phyloP scores from a whole-genome alignment of 345 rosid genomes.

The Cochlearia excelsa region DNA sequence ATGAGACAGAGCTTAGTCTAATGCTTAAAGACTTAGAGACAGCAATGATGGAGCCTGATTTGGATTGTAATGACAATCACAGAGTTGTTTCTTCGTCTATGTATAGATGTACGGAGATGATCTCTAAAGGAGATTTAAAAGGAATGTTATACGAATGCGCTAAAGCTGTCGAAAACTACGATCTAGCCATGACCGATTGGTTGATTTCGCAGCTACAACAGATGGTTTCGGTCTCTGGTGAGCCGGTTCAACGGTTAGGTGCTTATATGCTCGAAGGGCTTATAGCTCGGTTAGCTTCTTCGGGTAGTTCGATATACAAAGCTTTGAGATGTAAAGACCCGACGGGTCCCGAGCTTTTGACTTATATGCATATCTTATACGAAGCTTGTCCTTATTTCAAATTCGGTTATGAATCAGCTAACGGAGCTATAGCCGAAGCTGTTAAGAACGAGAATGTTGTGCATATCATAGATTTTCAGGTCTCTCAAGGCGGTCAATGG shows the following conservation, averaged over 20 bases:
- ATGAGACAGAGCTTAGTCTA: slow-evolving; percentile 46
- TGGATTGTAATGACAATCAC: slow-evolving; percentile 33
- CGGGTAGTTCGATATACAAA: slow-evolving; percentile 82
- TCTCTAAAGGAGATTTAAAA: slow-evolving; percentile 65
- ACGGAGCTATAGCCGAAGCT: slow-evolving; percentile 96
- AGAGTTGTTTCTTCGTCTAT: slow-evolving; percentile 31
- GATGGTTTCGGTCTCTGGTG: slow-evolving; percentile 91
- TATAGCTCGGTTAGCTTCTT: slow-evolving; percentile 67
- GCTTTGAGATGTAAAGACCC: slow-evolving; percentile 89
- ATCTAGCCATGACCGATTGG: slow-evolving; percentile 51
- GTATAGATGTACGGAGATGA: slow-evolving; percentile 47
- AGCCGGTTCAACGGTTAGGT: slow-evolving; percentile 79
- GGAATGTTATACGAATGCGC: slow-evolving; percentile 78
- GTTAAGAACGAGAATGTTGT: slow-evolving; percentile 64
- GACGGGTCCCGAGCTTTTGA: slow-evolving; percentile 63
- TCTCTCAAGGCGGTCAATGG: slow-evolving; percentile 89
- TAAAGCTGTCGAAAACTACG: slow-evolving; percentile 56
- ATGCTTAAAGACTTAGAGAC: slow-evolving; percentile 75
- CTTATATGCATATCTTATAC: slow-evolving; percentile 83
- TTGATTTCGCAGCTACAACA: slow-evolving; percentile 58
- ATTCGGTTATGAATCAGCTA: slow-evolving; percentile 89
- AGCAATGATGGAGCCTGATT: slow-evolving; percentile 64
- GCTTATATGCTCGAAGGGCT: slow-evolving; percentile 95
- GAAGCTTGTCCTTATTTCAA: slow-evolving; percentile 96
- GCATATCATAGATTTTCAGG: slow-evolving; percentile 86